Evolutionary conservation across 129 eudicot genomes (phyloP), one percentile per base, ranked within the genome.

Genomic region (Cynara cardunculus): DNA sequence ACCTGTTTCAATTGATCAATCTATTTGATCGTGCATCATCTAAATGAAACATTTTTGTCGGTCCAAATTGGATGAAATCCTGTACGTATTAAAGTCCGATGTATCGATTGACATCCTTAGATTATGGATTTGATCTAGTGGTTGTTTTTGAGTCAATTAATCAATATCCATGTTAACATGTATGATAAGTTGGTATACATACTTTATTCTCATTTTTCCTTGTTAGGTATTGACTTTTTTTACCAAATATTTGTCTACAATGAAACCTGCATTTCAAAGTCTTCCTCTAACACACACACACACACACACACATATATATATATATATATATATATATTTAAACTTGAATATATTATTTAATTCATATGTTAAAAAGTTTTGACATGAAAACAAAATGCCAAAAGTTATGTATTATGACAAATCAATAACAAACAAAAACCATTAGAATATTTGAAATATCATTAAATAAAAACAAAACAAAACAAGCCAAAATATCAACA

Each of bases 401-500:
- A 41, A 41, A 41, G 2, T 41, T 11, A 56, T 2, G 10, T 18
- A 56, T 56, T 56, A 56, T 74, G 25, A 73, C 37, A 72, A 81
- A 67, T 31, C 24, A 68, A 75, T 11, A 46, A 46, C 69, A 22
- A 53, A 75, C 75, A 68, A 32, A 46, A 31, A 68, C 30, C 7
- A 67, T 14, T n/a, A 4, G 18, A 31, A 24, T 75, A 53, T 24
- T 27, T 75, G 16, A 74, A 81, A 56, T 56, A 5, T n/a, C 37
- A 69, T 28, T 24, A 24, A 8, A 37, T 75, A 69, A 53, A 73
- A 44, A 46, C 44, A 76, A 69, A 70, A 59, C 21, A 77, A 77
- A 18, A 64, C 24, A 71, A 66, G 5, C 25, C 65, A 56, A 53
- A 53, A 53, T 53, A 16, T 6, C 19, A 56, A 56, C 24, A 31